Base-by-base conservation (phyloP, 345 rosid genomes). In the Erysimum cheiranthoides region DNA sequence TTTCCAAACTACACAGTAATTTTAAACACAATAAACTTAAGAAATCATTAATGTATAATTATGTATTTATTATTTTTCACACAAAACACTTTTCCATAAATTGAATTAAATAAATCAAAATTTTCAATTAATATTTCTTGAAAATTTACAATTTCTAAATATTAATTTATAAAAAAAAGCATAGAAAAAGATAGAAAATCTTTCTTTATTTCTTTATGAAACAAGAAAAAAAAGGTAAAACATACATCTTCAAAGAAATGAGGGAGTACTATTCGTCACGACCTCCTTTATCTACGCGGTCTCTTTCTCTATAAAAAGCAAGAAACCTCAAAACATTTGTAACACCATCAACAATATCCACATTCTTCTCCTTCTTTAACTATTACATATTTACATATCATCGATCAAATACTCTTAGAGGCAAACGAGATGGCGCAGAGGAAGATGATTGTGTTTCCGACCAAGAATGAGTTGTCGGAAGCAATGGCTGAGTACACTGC, bases 401-500 rank as follows among this genome's bases (percentile, higher is more conserved):
- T 14, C 51, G 8, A 66, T 16, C 58, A 0, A 54, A 14, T 28
- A 21, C 13, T 58, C 46, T 42, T 25, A 9, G 13, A 25, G 32
- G n/a, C 51, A 64, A 57, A 21, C 1, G 1, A n/a, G 5, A 74
- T 74, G 78, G 25, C 78, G 27, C 39, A 46, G 1, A 74, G 73
- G 73, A 66, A 57, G 28, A 28, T 9, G 67, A 59, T 13, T 17
- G 51, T 46, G 42, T 74, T 74, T 57, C 66, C 58, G n/a, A 74
- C 12, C 66, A 66, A 66, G 56, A 40, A 74, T 27, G 73, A 66
- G 47, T 68, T 87, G 58, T 85, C 90, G 0, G 83, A 71, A 51
- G 81, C 91, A 14, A 79, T 91, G 45, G 93, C 97, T 40, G 73
- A 88, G 61, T 88, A 89, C 86, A 81, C 85, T 1, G 93, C 93